A percentile compares a stretch with the other conserved stretches of the same genome.
phyloP scores from a whole-genome alignment of 2,329 filamentous ascomycete genomes.

The Epichloe festucae region DNA sequence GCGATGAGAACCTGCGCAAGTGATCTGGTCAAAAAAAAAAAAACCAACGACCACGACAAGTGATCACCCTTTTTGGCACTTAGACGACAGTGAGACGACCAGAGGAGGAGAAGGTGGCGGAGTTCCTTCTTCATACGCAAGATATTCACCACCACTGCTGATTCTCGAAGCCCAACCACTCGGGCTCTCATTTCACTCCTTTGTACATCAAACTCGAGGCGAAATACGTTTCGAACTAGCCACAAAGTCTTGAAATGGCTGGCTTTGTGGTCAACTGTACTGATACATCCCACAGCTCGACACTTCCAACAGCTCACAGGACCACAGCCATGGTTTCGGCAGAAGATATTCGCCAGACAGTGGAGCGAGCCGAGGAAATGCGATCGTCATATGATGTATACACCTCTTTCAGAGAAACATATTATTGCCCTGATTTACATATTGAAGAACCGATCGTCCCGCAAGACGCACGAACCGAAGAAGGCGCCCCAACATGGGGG shows the following conservation, averaged over 20 bases:
- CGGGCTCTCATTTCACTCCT: neutral
- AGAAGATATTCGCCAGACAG: neutral
- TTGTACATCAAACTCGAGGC: neutral
- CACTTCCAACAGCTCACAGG: neutral
- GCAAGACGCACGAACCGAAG: neutral
- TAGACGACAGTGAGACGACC: neutral
- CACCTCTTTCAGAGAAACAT: neutral
- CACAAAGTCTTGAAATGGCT: neutral
- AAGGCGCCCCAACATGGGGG: neutral
- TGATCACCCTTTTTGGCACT: neutral
- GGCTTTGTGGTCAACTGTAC: neutral
- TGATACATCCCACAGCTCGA: neutral
- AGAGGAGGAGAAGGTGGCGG: neutral
- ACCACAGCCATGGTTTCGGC: neutral
- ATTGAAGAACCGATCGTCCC: neutral
- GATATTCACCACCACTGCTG: neutral
- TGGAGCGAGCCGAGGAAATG: neutral
- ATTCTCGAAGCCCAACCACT: neutral
- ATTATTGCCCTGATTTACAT: conserved; percentile 2
- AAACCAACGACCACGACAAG: neutral
- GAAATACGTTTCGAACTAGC: neutral
- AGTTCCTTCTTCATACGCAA: neutral
- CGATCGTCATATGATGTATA: neutral
- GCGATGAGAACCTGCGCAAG: neutral
- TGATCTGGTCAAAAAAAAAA: neutral